Evolutionary conservation across 495 filamentous ascomycete genomes (phyloP).

Genomic region (Entonaema liquescens): DNA sequence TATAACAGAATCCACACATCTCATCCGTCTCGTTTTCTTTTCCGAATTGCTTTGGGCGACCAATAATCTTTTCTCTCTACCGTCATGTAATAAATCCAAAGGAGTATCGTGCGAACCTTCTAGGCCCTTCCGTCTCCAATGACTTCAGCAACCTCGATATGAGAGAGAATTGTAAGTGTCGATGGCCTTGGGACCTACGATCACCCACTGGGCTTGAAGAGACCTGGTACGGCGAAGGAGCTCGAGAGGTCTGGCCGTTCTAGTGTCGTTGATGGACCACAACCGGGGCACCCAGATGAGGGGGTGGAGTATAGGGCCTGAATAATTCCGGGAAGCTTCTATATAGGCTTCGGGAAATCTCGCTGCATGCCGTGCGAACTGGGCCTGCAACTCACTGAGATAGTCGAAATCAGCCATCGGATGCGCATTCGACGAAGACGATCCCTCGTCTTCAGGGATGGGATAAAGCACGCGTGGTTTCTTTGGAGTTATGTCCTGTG

Average conservation of each 20-base stretch:
- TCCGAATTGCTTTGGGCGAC: too few species aligned
- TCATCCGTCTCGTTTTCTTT: too few species aligned
- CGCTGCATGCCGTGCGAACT: not conserved
- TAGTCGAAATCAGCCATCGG: slow-evolving; percentile 2
- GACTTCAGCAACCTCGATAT: not conserved
- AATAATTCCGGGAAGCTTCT: not conserved
- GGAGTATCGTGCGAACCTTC: not conserved
- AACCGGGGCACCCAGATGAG: not conserved
- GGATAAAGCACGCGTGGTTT: not conserved
- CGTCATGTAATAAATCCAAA: not conserved
- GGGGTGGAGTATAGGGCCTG: not conserved
- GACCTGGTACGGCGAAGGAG: not conserved
- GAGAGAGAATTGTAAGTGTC: not conserved
- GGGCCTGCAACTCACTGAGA: not conserved
- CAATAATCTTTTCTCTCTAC: too few species aligned
- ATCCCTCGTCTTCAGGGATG: not conserved
- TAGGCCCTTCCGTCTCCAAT: too few species aligned
- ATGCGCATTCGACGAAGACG: not conserved
- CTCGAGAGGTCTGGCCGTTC: not conserved
- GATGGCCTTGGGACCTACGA: not conserved
- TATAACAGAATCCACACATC: not conserved
- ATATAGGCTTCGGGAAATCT: not conserved
- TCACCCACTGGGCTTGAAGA: not conserved
- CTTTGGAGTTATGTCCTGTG: not conserved
- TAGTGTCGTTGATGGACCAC: not conserved